Evolutionary conservation across 495 filamentous ascomycete species (phyloP), one percentile per base, ranked within the genome.

Genomic region (Filosporella fistucella): DNA sequence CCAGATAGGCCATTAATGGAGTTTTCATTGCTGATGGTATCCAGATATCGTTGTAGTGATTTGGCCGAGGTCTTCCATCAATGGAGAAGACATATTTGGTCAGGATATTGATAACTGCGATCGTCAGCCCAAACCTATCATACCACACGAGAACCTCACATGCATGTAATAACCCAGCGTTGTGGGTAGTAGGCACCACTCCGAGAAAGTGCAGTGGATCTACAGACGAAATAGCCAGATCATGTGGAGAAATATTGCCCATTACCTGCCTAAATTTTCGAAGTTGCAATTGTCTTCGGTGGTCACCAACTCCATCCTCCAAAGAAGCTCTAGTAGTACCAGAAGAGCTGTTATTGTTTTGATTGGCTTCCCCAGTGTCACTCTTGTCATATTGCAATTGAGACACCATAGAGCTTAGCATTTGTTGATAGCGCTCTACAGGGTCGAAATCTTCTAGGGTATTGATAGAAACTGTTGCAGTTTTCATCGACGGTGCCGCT

Each of bases 1-100:
- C 34, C 34, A 38, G 17, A 38, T 38, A 38, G 11, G 34, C 17
- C 8, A 38, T 7, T 16, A 38, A 38, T 38, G 34, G 34, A 16
- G 34, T n/a, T 38, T 38, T 38, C 16, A 38, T 38, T n/a, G 8
- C 11, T 16, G 8, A 38, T 12, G 34, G 34, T 7, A 38, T 16
- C 34, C 34, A 38, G 17, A 38, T 16, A 38, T 38, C 34, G 16
- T 38, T 38, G 16, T 38, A 38, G 17, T 38, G 17, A 38, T 38
- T 38, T 12, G 34, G 34, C 17, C 12, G 8, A 7, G 17, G 12
- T 38, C 17, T 18, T 17, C 34, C 34, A 18, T 38, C 34, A 18
- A 38, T 38, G 8, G 34, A 38, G 8, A 38, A 12, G 16, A 17
- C 34, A 16, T 38, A 38, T 38, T 18, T 38, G 8, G 34, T 38